Percentiles rank a stretch among this genome's conserved stretches.
These are phyloP conservation scores for Yarrowia sp. DNA, from an alignment of 805 yeast species.

Conservation along the genomic window DNA sequence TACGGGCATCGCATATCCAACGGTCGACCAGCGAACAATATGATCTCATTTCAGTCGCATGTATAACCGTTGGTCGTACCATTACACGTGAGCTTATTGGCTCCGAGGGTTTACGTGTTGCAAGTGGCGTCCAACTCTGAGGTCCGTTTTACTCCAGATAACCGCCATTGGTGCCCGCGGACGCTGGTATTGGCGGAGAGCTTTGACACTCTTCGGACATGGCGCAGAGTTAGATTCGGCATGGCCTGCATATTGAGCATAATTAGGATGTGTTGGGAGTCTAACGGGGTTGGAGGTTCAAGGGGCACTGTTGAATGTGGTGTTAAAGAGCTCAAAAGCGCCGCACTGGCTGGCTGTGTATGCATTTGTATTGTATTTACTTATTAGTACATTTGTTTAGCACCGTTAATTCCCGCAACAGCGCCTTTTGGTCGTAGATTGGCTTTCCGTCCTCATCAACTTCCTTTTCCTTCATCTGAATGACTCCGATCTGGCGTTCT, in stretches of 20 bases:
- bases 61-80: neutral
- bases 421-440: conserved; percentile 27
- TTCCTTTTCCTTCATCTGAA: neutral
- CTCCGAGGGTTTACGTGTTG: neutral
- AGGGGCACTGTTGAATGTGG: conserved; percentile 1
- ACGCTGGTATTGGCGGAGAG: neutral
- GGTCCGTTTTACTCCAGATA: neutral
- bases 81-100: neutral
- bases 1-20: conserved; percentile 24
- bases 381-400: conserved; percentile 1
- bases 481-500: neutral
- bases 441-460: conserved; percentile 34
- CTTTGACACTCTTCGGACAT: conserved; percentile 2
- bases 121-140: neutral
- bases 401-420: conserved; percentile 26
- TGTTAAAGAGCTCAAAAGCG: conserved; percentile 6
- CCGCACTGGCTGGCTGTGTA: conserved; percentile 3
- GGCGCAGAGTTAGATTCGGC: conserved; percentile 2
- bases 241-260: conserved; percentile 18
- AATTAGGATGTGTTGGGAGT: conserved; percentile 1
- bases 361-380: conserved; percentile 4
- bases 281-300: neutral
- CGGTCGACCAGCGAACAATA: neutral
- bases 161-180: neutral
- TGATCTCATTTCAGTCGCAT: neutral